phyloP scores from a whole-genome alignment of 441 rosid species.

The Erysimum cheiri region DNA sequence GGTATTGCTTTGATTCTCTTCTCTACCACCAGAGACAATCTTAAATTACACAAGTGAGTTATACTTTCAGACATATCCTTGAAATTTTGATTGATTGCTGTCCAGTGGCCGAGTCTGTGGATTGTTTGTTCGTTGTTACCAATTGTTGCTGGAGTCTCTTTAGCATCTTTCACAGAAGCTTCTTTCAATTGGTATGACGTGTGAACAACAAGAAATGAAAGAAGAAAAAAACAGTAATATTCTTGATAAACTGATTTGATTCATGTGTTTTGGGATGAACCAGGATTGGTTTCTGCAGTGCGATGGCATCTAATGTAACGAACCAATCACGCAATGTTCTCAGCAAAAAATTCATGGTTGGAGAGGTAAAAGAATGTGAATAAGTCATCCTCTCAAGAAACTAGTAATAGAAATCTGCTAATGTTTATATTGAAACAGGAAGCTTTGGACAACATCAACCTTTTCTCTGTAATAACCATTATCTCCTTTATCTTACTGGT shows the following conservation, averaged over 20 bases:
- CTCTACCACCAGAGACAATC: background rate
- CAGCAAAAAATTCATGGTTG: conserved; percentile 62
- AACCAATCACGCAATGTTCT: conserved; percentile 75
- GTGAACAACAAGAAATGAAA: background rate
- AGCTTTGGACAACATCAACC: conserved; percentile 69
- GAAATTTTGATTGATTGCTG: conserved; percentile 20
- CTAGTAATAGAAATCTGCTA: background rate
- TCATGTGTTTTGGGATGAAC: conserved; percentile 3
- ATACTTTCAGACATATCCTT: background rate
- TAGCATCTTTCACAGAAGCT: conserved; percentile 67
- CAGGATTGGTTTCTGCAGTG: conserved; percentile 70
- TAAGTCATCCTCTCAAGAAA: conserved; percentile 2
- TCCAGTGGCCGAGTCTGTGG: conserved; percentile 62
- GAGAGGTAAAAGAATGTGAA: conserved; percentile 36
- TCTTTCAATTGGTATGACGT: conserved; percentile 63
- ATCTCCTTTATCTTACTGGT: conserved; percentile 60
- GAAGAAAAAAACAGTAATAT: background rate
- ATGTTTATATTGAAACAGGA: conserved; percentile 47
- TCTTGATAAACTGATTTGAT: background rate
- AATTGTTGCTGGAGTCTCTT: conserved; percentile 66
- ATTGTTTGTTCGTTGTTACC: conserved; percentile 57
- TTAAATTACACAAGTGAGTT: no score
- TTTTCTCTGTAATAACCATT: conserved; percentile 65
- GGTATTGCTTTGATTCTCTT: background rate
- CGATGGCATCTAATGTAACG: conserved; percentile 75